Evolutionary conservation across 2,329 filamentous ascomycete species (phyloP).

Genomic region (Fulvia fulva): DNA sequence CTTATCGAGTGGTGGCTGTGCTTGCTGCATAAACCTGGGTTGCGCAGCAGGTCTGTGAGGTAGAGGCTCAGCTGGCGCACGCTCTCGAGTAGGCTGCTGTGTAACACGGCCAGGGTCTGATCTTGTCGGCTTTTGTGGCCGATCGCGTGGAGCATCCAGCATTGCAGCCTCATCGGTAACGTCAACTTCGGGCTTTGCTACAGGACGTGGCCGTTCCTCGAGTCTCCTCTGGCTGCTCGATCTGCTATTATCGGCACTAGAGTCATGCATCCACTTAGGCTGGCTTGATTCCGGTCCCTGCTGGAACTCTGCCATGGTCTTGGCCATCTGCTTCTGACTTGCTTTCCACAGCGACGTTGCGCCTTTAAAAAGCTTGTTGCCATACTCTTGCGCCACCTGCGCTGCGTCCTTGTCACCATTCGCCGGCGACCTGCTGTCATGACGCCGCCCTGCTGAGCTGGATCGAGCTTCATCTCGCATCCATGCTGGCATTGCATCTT

Average conservation of each 20-base stretch:
- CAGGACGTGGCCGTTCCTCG: constrained; percentile 26
- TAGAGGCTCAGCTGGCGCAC: constrained; percentile 31
- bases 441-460: constrained; percentile 44
- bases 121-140: constrained; percentile 45
- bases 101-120: constrained; percentile 18
- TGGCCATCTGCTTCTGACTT: constrained; percentile 86
- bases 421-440: constrained; percentile 53
- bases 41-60: constrained; percentile 39
- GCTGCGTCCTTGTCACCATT: constrained; percentile 67
- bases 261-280: constrained; percentile 92
- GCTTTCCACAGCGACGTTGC: constrained; percentile 95
- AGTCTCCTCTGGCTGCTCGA: constrained; percentile 28
- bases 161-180: constrained; percentile 63
- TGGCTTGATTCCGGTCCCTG: constrained; percentile 72
- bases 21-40: constrained; percentile 38
- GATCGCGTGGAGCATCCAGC: constrained; percentile 62
- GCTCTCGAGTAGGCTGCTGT: constrained; percentile 17
- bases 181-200: constrained; percentile 19
- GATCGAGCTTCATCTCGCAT: constrained; percentile 55
- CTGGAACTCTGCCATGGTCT: constrained; percentile 83
- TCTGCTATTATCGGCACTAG: constrained; percentile 33
- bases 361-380: constrained; percentile 82
- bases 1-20: constrained; percentile 35
- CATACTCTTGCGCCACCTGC: constrained; percentile 76
- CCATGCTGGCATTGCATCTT: constrained; percentile 55